These are phyloP conservation scores for Zymoseptoria passerinii DNA, from an alignment of 2,329 filamentous ascomycete species.

Conservation along the genomic window DNA sequence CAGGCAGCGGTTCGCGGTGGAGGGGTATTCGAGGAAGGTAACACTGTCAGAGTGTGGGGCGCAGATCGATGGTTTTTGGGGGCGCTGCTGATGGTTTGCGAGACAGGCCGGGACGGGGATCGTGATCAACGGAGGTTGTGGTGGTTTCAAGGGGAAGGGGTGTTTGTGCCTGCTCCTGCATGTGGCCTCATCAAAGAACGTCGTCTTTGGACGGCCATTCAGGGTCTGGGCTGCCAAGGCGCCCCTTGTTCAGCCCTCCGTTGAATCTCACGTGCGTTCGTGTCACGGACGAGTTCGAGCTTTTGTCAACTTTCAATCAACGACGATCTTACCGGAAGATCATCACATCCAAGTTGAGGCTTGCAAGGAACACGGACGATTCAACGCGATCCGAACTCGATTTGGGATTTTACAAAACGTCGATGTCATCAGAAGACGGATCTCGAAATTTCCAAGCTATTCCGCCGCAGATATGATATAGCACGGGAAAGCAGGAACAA, in stretches of 20 bases:
- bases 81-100: conserved; percentile 26
- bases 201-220: not conserved
- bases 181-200: not conserved
- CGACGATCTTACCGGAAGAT: not conserved
- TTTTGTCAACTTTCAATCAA: not conserved
- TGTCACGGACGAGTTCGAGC: not conserved
- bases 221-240: not conserved
- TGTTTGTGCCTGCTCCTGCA: not conserved
- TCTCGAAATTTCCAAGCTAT: not conserved
- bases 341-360: not conserved
- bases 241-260: no score
- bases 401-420: not conserved
- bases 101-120: not conserved
- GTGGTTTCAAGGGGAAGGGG: not conserved
- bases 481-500: not conserved
- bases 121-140: not conserved
- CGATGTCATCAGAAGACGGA: not conserved
- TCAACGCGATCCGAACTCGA: not conserved
- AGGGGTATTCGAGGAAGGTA: not conserved
- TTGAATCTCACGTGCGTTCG: not conserved
- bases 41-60: conserved; percentile 1
- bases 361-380: not conserved
- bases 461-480: not conserved
- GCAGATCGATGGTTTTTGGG: not conserved
- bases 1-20: not conserved